Percentiles rank a stretch among this genome's conserved stretches.
Evolutionary conservation across 176 grass and related monocot genomes (phyloP).

Genomic region (Aegilops sharonensis): DNA sequence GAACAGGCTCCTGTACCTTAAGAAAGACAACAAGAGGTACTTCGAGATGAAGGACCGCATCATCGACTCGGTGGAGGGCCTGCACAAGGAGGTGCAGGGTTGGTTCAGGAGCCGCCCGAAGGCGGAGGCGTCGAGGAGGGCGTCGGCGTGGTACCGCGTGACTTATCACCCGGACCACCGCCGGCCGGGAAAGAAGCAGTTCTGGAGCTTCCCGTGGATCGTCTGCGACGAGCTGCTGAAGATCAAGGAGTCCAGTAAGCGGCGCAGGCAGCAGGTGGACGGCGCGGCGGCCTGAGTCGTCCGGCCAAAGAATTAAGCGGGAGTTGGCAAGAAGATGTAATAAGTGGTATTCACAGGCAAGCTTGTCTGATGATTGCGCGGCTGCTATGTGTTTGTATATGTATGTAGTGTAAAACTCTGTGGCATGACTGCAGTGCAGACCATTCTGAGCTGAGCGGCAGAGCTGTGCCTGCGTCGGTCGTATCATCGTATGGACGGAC

Average conservation of each 20-base stretch:
- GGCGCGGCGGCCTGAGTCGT: not conserved
- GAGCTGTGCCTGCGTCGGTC: not conserved
- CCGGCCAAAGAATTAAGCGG: not conserved
- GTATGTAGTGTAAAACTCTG: not conserved
- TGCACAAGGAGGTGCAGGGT: slow-evolving; percentile 53
- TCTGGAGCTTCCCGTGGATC: slow-evolving; percentile 91
- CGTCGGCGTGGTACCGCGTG: slow-evolving; percentile 89
- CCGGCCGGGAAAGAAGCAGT: slow-evolving; percentile 31
- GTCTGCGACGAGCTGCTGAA: slow-evolving; percentile 50
- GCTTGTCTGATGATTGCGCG: too few relatives aligned
- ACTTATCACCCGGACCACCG: slow-evolving; percentile 61
- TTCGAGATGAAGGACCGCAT: slow-evolving; percentile 95
- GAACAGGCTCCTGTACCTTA: slow-evolving; percentile 67
- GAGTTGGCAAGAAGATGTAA: not conserved
- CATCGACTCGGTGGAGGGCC: slow-evolving; percentile 45
- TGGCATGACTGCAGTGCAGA: not conserved
- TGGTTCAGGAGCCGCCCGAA: slow-evolving; percentile 45
- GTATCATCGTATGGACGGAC: not conserved
- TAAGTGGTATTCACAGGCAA: not conserved
- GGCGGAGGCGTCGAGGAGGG: slow-evolving; percentile 46
- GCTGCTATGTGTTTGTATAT: too few relatives aligned
- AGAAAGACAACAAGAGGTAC: slow-evolving; percentile 71
- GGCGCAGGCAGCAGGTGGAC: slow-evolving; percentile 16
- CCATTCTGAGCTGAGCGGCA: not conserved
- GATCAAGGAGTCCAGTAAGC: slow-evolving; percentile 49